phyloP scores from a whole-genome alignment of 139 green algal species.

The Ettlia oleoabundans region DNA sequence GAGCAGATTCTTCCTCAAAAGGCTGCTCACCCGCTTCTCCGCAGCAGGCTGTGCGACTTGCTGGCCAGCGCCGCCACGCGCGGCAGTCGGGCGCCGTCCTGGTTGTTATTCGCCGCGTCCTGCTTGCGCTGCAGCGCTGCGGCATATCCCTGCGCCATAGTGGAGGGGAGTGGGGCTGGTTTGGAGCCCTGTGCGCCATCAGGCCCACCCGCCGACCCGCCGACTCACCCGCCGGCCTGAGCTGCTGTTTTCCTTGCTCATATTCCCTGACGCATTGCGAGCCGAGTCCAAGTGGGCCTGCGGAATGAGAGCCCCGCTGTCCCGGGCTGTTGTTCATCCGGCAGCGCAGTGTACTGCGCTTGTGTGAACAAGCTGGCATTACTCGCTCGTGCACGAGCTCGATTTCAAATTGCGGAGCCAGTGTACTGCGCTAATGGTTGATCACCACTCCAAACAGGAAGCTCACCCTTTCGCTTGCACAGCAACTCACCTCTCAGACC shows the following conservation, averaged over 20 bases:
- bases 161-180: background rate
- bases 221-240: background rate
- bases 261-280: background rate
- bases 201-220: too few relatives aligned
- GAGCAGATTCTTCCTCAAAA: background rate
- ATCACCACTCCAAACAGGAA: too few relatives aligned
- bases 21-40: background rate
- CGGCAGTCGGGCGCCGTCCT: background rate
- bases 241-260: background rate
- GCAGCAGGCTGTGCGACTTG: background rate
- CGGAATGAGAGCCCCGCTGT: background rate
- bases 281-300: background rate
- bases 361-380: background rate
- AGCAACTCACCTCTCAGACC: too few relatives aligned
- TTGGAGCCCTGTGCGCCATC: too few relatives aligned
- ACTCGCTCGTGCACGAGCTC: too few relatives aligned
- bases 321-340: background rate
- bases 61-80: slow-evolving; percentile 4
- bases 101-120: background rate
- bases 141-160: slow-evolving; percentile 1
- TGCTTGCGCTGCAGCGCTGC: slow-evolving; percentile 24
- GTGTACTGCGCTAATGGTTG: too few relatives aligned
- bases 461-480: too few relatives aligned
- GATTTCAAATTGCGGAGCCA: too few relatives aligned
- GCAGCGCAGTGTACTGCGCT: background rate